phyloP scores from a whole-genome alignment of 768 basidiomycete species.

The Tubosaeta sp. region DNA sequence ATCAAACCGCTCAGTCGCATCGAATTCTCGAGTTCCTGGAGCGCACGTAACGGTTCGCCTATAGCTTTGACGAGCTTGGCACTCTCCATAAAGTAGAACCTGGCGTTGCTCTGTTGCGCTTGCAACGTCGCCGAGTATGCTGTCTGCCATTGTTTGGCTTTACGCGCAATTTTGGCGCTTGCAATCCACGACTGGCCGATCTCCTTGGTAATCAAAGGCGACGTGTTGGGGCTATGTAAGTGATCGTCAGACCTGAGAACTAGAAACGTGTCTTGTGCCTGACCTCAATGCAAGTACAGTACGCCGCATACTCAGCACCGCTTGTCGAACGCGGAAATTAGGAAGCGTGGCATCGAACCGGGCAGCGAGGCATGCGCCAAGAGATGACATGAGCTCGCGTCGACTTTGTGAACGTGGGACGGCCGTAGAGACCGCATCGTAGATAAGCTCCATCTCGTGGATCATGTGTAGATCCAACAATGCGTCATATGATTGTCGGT shows the following conservation, averaged over 20 bases:
- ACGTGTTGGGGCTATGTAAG: slow-evolving; percentile 18
- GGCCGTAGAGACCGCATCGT: slow-evolving; percentile 38
- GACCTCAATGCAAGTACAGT: slow-evolving; percentile 79
- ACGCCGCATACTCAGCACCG: slow-evolving; percentile 83
- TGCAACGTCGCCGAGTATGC: slow-evolving; percentile 95
- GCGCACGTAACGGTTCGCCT: slow-evolving; percentile 78
- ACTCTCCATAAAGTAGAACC: slow-evolving; percentile 84
- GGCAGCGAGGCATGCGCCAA: slow-evolving; percentile 42
- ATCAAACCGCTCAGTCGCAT: slow-evolving; percentile 52
- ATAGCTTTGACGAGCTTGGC: slow-evolving; percentile 79
- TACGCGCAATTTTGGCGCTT: slow-evolving; percentile 94
- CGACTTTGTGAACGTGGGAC: slow-evolving; percentile 37
- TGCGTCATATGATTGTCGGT: slow-evolving; percentile 84
- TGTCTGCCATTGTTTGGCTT: slow-evolving; percentile 93
- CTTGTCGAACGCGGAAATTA: slow-evolving; percentile 84
- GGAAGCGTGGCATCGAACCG: slow-evolving; percentile 79
- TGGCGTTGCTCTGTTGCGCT: slow-evolving; percentile 66
- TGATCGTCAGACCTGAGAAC: slow-evolving; percentile 8
- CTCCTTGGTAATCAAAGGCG: slow-evolving; percentile 44
- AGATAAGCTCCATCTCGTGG: slow-evolving; percentile 77
- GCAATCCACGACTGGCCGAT: slow-evolving; percentile 86
- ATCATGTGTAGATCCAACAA: slow-evolving; percentile 80
- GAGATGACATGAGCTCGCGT: slow-evolving; percentile 38
- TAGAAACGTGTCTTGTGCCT: slow-evolving; percentile 17
- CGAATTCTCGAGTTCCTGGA: slow-evolving; percentile 80